Base-by-base conservation (phyloP, 1,139 yeast genomes). In the Hyphopichia wangnamkhiaoensis region DNA sequence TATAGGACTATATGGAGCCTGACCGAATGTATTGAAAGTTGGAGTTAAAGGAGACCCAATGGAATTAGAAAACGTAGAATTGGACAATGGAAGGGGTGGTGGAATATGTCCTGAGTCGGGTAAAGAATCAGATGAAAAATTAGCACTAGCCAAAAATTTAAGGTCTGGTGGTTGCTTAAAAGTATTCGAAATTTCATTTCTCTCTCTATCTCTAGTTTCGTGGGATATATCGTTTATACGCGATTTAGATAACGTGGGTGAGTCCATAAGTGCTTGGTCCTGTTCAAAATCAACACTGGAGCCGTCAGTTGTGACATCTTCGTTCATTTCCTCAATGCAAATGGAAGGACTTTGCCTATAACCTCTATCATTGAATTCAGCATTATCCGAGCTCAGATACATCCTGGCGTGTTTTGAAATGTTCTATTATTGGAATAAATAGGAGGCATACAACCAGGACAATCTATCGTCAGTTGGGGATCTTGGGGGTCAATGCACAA, bases 81-180 rank as follows among this genome's bases (percentile, higher is more conserved):
- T 5, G n/a, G 17, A 10, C 13, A 19, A 4, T n/a, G 24, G 5
- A 5, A 13, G 19, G 18, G 20, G 31, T 34, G 23, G 33, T 10
- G 31, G 20, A 15, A 8, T 28, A n/a, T 19, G 16, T 3, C 20
- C 31, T 5, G 30, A 35, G 30, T 39, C 63, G 23, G 50, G 46
- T 13, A 70, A 47, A 1, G 76, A 71, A 36, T 71, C 76, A 0
- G 71, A 53, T n/a, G 74, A 69, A 49, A 71, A 71, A 49, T 71
- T 71, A 32, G 74, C 68, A 43, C 74, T 68, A 10, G 69, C 63
- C 20, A 71, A 53, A 31, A 10, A 35, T 19, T 25, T 35, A 6
- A 35, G 18, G 19, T 35, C 38, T 6, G 38, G 38, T 5, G 38
- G 38, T 17, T 25, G 34, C 12, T 25, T 35, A 17, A 29, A 30